phyloP scores from a whole-genome alignment of 1,284 basidiomycete genomes.

The Austroboletus niveus region DNA sequence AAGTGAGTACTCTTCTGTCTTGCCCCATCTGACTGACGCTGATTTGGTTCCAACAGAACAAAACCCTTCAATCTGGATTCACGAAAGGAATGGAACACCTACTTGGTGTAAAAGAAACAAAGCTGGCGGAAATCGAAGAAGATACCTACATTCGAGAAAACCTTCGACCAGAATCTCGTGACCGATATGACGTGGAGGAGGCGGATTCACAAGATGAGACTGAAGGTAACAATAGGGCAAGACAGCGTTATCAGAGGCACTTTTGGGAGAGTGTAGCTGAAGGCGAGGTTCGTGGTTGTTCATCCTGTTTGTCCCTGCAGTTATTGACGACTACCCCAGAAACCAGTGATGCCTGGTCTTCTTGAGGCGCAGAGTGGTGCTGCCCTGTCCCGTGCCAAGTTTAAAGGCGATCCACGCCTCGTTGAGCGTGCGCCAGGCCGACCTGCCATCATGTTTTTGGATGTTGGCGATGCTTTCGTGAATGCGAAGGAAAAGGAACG shows the following conservation, averaged over 20 bases:
- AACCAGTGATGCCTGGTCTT: slow-evolving; percentile 52
- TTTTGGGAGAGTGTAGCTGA: slow-evolving; percentile 76
- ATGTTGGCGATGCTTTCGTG: slow-evolving; percentile 67
- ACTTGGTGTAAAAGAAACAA: slow-evolving; percentile 44
- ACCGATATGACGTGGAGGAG: slow-evolving; percentile 46
- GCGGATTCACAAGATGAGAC: slow-evolving; percentile 61
- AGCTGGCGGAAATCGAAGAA: slow-evolving; percentile 6
- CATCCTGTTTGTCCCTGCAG: neutral
- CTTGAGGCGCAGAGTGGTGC: slow-evolving; percentile 44
- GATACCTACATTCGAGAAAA: slow-evolving; percentile 13
- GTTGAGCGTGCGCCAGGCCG: slow-evolving; percentile 42
- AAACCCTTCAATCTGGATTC: slow-evolving; percentile 66
- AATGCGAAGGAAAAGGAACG: slow-evolving; percentile 51
- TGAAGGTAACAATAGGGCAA: slow-evolving; percentile 51
- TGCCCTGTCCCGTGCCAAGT: slow-evolving; percentile 38
- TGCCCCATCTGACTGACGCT: slow-evolving; percentile 51
- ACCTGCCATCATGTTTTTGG: slow-evolving; percentile 58
- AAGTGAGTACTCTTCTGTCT: slow-evolving; percentile 40
- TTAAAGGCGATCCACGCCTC: slow-evolving; percentile 35
- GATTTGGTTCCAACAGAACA: slow-evolving; percentile 39
- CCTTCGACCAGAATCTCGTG: slow-evolving; percentile 22
- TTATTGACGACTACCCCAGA: slow-evolving; percentile 31
- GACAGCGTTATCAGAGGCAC: slow-evolving; percentile 64
- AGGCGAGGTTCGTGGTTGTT: slow-evolving; percentile 47
- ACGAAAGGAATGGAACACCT: slow-evolving; percentile 65